These are phyloP conservation scores for Sugiyamaella smithiae DNA, from an alignment of 805 yeast species.

Conservation along the genomic window DNA sequence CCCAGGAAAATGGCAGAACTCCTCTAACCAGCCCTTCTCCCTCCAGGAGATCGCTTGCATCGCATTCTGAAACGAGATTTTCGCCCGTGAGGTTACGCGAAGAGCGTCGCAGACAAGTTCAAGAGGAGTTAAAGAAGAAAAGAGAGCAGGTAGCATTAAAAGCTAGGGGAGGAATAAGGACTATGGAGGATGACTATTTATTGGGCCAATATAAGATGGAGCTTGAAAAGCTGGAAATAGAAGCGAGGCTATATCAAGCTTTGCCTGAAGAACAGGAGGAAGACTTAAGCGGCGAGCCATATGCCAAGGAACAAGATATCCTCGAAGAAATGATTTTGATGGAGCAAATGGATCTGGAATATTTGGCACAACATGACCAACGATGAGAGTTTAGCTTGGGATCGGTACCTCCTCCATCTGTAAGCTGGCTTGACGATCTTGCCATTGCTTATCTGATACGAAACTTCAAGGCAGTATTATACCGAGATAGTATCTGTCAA, in stretches of 20 bases:
- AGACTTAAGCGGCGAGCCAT: neutral
- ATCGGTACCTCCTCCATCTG: too few relatives aligned
- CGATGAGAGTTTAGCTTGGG: too few relatives aligned
- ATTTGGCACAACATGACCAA: neutral
- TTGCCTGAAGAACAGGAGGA: conserved; percentile 3
- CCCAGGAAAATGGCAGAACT: neutral
- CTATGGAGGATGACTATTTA: conserved; percentile 12
- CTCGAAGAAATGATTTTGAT: conserved; percentile 6
- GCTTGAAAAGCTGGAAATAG: conserved; percentile 5
- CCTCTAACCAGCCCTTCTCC: conserved; percentile 7
- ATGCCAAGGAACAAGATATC: conserved; percentile 7
- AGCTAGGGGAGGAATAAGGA: conserved; percentile 16
- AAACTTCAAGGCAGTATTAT: too few relatives aligned
- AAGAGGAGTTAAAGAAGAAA: conserved; percentile 6
- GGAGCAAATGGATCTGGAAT: conserved; percentile 9
- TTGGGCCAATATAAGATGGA: conserved; percentile 6
- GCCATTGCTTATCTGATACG: too few relatives aligned
- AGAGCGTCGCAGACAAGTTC: neutral
- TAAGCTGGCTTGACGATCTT: too few relatives aligned
- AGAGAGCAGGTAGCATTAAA: conserved; percentile 13
- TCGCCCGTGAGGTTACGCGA: conserved; percentile 7
- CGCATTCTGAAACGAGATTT: conserved; percentile 6
- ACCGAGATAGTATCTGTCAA: too few relatives aligned
- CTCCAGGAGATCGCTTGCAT: neutral
- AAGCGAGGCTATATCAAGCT: conserved; percentile 6